These are phyloP conservation scores for Pyrenophora teres DNA, from an alignment of 2,329 filamentous ascomycete genomes.

Conservation along the genomic window DNA sequence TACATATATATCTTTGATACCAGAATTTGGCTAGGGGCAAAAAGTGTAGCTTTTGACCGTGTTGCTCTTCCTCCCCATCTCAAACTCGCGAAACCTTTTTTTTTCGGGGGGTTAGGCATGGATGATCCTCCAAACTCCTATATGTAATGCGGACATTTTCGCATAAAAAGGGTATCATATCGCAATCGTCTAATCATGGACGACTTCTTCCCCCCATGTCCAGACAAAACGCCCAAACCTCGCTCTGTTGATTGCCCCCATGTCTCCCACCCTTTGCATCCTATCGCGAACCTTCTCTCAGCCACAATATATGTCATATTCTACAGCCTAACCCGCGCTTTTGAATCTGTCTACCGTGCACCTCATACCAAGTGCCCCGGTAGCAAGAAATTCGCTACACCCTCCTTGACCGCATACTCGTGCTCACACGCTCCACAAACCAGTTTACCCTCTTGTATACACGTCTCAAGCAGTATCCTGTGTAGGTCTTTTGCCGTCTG, in stretches of 20 bases:
- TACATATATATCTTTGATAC: constrained; percentile 22
- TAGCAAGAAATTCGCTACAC: constrained; percentile 93
- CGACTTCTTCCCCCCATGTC: constrained; percentile 1
- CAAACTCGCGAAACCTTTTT: neutral
- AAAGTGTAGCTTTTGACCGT: constrained; percentile 6
- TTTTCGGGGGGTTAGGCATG: neutral
- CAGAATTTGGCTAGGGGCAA: constrained; percentile 7
- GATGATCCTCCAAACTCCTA: neutral
- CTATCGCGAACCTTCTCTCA: neutral
- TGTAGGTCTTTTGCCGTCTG: constrained; percentile 78
- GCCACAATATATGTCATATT: neutral
- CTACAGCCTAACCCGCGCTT: neutral
- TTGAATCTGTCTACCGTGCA: neutral
- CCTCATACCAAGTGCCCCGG: constrained; percentile 82
- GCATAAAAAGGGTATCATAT: constrained; percentile 32
- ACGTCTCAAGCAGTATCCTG: constrained; percentile 82
- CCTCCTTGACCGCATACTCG: constrained; percentile 92
- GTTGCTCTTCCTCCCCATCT: neutral
- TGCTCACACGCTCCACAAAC: constrained; percentile 91
- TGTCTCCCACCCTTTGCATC: neutral
- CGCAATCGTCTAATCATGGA: constrained; percentile 2
- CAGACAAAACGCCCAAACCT: neutral
- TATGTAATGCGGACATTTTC: neutral
- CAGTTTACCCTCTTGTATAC: constrained; percentile 84
- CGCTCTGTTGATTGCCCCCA: neutral